These are phyloP conservation scores for Aphanomyces cochlioides DNA, from an alignment of 352 stramenopile species.

Conservation along the genomic window DNA sequence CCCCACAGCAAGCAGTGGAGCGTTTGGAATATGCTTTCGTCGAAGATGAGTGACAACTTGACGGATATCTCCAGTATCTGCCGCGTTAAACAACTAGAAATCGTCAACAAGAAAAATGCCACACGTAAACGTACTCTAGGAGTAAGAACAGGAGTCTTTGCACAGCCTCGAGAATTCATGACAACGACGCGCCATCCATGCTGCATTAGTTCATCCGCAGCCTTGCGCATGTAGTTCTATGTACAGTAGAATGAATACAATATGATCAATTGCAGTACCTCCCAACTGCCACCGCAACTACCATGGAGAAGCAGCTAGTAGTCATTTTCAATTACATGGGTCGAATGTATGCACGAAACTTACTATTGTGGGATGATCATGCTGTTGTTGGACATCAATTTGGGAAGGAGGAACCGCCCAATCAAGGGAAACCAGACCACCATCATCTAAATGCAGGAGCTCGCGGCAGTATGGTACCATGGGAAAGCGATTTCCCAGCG, in stretches of 20 bases:
- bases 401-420: conserved; percentile 48
- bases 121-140: conserved; percentile 22
- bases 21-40: conserved; percentile 25
- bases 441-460: conserved; percentile 55
- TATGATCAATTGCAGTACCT: not conserved
- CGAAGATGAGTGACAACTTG: conserved; percentile 41
- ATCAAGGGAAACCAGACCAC: conserved; percentile 68
- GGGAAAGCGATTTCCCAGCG: conserved; percentile 26
- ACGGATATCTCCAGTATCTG: conserved; percentile 64
- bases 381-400: conserved; percentile 7
- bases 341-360: conserved; percentile 37
- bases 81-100: conserved; percentile 55
- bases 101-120: not conserved
- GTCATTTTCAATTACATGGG: conserved; percentile 37
- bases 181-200: conserved; percentile 67
- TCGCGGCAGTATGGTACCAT: conserved; percentile 53
- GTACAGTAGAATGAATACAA: not conserved
- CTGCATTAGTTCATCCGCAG: conserved; percentile 39
- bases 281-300: conserved; percentile 52
- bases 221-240: conserved; percentile 56
- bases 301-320: conserved; percentile 49
- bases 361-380: conserved; percentile 19
- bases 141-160: conserved; percentile 52
- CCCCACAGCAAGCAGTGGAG: conserved; percentile 46
- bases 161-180: conserved; percentile 67